phyloP scores from a whole-genome alignment of 129 eudicot genomes.

The Glebionis coronaria region DNA sequence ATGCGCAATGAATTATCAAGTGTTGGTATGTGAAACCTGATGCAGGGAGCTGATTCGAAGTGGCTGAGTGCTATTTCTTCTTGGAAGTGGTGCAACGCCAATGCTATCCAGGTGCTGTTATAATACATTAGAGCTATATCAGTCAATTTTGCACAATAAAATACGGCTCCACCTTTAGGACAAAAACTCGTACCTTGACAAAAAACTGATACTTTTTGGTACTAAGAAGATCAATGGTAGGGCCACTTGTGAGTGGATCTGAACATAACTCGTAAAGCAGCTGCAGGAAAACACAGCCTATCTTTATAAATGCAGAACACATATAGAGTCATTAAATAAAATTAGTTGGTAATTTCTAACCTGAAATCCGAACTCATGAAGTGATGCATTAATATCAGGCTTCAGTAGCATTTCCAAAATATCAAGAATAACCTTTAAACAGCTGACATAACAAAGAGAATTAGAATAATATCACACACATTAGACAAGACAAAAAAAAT shows the following conservation, averaged over 20 bases:
- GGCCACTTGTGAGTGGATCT: constrained; percentile 78
- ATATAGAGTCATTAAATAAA: neutral
- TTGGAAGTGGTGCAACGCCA: constrained; percentile 87
- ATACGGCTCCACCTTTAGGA: neutral
- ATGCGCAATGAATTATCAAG: no score
- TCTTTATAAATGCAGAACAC: constrained; percentile 12
- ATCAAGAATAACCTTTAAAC: constrained; percentile 95
- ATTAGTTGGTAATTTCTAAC: constrained; percentile 32
- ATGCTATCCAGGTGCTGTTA: constrained; percentile 79
- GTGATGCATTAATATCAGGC: constrained; percentile 80
- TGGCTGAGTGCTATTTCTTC: constrained; percentile 71
- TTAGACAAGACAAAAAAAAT: constrained; percentile 8
- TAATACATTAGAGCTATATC: constrained; percentile 6
- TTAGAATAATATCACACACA: neutral
- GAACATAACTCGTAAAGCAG: constrained; percentile 89
- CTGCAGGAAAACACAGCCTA: constrained; percentile 41
- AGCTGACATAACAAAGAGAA: constrained; percentile 40
- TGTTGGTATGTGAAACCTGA: constrained; percentile 50
- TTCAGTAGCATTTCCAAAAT: constrained; percentile 72
- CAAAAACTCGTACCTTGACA: constrained; percentile 52
- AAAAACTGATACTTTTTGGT: constrained; percentile 84
- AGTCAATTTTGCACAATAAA: neutral
- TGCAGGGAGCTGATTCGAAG: constrained; percentile 97
- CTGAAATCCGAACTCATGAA: constrained; percentile 98
- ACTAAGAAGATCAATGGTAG: constrained; percentile 78